These are phyloP conservation scores for Blastobotrys capitulatus DNA, from an alignment of 1,139 yeast species.

Conservation along the genomic window DNA sequence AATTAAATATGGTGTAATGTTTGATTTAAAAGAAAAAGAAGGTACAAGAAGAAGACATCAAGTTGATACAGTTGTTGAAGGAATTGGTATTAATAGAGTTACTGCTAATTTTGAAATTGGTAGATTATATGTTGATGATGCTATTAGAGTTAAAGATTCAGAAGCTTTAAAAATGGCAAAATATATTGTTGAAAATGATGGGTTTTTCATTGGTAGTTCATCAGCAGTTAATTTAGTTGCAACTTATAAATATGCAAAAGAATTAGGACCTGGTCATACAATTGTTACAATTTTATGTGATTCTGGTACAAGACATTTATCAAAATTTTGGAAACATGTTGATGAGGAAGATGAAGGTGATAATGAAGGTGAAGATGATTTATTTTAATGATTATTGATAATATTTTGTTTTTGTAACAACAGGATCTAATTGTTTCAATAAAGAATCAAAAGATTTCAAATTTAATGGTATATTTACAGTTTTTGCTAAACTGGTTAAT, in stretches of 20 bases:
- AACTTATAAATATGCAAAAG: conserved; percentile 62
- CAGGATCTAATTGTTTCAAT: background rate
- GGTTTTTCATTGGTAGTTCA: conserved; percentile 85
- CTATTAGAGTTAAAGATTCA: conserved; percentile 69
- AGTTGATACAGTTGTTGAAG: conserved; percentile 92
- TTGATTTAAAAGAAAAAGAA: conserved; percentile 79
- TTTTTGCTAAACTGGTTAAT: background rate
- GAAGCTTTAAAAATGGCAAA: conserved; percentile 89
- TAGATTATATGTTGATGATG: conserved; percentile 55
- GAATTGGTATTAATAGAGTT: conserved; percentile 83
- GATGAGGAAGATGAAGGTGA: conserved; percentile 3
- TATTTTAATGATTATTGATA: background rate
- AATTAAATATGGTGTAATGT: conserved; percentile 88
- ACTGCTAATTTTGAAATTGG: conserved; percentile 78
- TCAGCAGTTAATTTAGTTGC: conserved; percentile 93
- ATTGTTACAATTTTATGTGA: conserved; percentile 92
- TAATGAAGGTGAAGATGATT: background rate
- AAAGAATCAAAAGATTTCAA: background rate
- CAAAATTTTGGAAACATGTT: conserved; percentile 78
- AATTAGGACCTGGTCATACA: conserved; percentile 54
- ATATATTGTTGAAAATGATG: conserved; percentile 73
- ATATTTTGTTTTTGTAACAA: background rate
- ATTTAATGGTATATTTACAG: background rate
- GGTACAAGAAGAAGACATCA: conserved; percentile 94
- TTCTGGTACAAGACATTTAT: conserved; percentile 81